Conservation (phyloP, 2,329 filamentous ascomycete species). For the Claviceps arundinis region DNA sequence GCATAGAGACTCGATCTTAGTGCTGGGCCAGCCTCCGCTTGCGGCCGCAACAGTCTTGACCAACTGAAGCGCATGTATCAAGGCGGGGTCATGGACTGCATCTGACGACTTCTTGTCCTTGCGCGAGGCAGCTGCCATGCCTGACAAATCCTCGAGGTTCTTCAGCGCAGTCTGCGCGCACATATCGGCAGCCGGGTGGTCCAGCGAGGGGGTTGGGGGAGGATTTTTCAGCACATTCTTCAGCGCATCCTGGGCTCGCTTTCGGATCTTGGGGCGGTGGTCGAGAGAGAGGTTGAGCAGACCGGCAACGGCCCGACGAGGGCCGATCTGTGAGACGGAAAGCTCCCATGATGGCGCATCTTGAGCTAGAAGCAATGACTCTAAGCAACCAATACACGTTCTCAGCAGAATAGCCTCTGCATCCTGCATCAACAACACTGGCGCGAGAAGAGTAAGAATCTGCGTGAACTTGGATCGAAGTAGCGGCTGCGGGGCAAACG, state of each 20-base stretch:
- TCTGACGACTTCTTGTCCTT: constrained; percentile 50
- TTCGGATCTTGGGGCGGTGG: constrained; percentile 82
- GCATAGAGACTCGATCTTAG: constrained; percentile 85
- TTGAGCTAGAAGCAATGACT: constrained; percentile 82
- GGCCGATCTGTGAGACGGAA: constrained; percentile 68
- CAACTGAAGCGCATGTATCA: constrained; percentile 86
- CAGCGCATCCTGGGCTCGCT: constrained; percentile 81
- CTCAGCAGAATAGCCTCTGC: constrained; percentile 78
- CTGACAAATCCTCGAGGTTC: constrained; percentile 62
- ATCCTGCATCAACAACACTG: constrained; percentile 64
- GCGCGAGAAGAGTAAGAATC: constrained; percentile 76
- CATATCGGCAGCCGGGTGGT: constrained; percentile 92
- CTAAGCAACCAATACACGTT: constrained; percentile 83
- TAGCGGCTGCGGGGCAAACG: constrained; percentile 70
- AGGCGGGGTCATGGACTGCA: constrained; percentile 58
- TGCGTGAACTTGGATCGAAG: constrained; percentile 91
- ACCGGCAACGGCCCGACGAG: constrained; percentile 74
- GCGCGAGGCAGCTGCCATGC: constrained; percentile 45
- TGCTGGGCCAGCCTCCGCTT: constrained; percentile 89
- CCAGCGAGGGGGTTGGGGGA: constrained; percentile 80
- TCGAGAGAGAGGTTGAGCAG: constrained; percentile 77
- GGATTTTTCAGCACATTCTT: constrained; percentile 70
- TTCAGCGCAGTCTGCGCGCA: constrained; percentile 83
- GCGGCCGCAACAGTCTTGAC: constrained; percentile 80
- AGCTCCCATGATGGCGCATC: constrained; percentile 81